Percentiles rank a stretch among this genome's conserved stretches.
Conservation (phyloP, 2,329 filamentous ascomycete genomes). For the Fusarium redolens region DNA sequence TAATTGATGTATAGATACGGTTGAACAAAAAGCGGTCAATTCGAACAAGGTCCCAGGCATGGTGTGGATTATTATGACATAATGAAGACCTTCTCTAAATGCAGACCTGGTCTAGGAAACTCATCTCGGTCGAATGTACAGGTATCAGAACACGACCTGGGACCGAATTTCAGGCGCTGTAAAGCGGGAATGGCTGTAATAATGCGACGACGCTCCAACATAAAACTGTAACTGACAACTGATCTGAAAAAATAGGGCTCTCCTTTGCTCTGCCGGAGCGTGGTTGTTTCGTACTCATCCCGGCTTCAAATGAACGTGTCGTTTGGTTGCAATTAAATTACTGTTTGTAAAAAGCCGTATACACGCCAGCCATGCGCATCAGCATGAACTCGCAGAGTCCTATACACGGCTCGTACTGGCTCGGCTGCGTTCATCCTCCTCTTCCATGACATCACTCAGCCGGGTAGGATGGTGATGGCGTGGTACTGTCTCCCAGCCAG, state of each 20-base stretch:
- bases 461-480: constrained; percentile 89
- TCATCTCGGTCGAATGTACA: constrained; percentile 35
- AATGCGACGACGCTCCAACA: constrained; percentile 36
- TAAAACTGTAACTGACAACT: constrained; percentile 13
- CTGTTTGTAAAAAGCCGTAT: constrained; percentile 24
- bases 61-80: constrained; percentile 24
- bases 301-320: constrained; percentile 11
- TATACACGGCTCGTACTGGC: constrained; percentile 72
- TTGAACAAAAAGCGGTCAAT: constrained; percentile 4
- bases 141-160: constrained; percentile 12
- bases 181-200: constrained; percentile 23
- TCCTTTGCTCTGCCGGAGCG: constrained; percentile 9
- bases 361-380: constrained; percentile 26
- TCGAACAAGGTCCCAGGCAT: constrained; percentile 9
- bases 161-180: constrained; percentile 27
- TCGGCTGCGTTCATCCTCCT: constrained; percentile 83
- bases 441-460: constrained; percentile 87
- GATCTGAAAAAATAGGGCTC: constrained; percentile 7
- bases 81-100: constrained; percentile 41
- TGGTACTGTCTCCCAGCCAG: constrained; percentile 80
- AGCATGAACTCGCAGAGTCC: constrained; percentile 33
- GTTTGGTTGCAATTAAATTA: constrained; percentile 26
- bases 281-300: constrained; percentile 2
- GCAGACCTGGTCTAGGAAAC: constrained; percentile 41
- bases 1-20: not conserved